These are phyloP conservation scores for Aurifilum marmelostoma DNA, from an alignment of 2,329 filamentous ascomycete species.

Conservation along the genomic window DNA sequence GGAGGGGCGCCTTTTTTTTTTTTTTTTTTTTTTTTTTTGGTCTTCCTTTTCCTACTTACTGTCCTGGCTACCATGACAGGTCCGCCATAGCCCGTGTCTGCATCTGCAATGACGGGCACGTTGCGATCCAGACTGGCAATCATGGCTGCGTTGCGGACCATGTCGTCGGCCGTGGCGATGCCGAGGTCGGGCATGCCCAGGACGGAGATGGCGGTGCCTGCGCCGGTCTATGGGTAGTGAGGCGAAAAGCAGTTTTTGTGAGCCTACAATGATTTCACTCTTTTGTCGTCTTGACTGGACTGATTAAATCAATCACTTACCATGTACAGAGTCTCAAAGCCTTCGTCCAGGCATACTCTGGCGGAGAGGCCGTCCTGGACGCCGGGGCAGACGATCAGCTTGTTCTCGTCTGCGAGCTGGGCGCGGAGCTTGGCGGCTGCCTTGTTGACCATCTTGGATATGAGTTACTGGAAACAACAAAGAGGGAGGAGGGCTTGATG, in stretches of 20 bases:
- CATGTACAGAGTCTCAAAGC: constrained; percentile 70
- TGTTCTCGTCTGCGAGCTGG: constrained; percentile 43
- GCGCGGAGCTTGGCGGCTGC: constrained; percentile 44
- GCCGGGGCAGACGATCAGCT: constrained; percentile 62
- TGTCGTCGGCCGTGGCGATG: constrained; percentile 63
- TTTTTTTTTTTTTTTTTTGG: no score
- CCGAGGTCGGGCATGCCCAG: constrained; percentile 66
- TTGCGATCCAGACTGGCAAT: constrained; percentile 61
- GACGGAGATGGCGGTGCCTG: constrained; percentile 61
- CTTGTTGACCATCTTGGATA: constrained; percentile 34
- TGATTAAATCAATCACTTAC: constrained; percentile 42
- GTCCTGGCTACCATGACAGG: constrained; percentile 58
- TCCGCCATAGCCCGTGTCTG: constrained; percentile 60
- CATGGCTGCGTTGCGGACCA: constrained; percentile 66
- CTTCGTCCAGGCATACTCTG: constrained; percentile 63
- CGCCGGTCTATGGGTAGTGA: constrained; percentile 64
- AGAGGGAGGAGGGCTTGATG: not conserved
- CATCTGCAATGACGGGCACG: constrained; percentile 60
- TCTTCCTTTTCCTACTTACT: constrained; percentile 17
- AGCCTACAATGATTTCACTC: no score
- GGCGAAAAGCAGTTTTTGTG: no score
- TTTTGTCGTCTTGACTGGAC: no score
- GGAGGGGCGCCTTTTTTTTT: no score
- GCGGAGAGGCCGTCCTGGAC: constrained; percentile 72
- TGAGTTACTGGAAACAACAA: no score